Evolutionary conservation across 2,329 filamentous ascomycete species (phyloP), one percentile per base, ranked within the genome.

Genomic region (Alternaria solani): DNA sequence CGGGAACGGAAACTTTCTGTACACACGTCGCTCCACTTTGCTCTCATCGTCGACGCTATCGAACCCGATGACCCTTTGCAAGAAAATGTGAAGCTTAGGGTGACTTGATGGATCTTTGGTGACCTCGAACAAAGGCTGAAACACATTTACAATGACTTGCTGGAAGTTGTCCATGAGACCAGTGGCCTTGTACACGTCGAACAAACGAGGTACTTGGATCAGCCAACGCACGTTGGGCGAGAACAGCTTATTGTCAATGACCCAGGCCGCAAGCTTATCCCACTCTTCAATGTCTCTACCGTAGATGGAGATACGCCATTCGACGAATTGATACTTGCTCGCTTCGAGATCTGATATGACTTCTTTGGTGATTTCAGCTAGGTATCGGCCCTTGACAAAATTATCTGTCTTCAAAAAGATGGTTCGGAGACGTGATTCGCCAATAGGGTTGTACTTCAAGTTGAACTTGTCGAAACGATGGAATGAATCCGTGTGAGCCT

Each of bases 391-490:
- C 67, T 97, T 89, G 75, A 99, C 97, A 78, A 93, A 94, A 77
- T 99, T 99, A 80, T 99, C 95, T 9, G 95, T 99, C 82, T 99
- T 99, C 55, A 99, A 83, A 78, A 99, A 99, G 69, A 99, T 99
- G n/a, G 95, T 97, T 72, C 95, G 89, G 57, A 99, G 83, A 56
- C 95, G 89, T 43, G 95, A 98, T 80, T 99, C 95, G 51, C 95
- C 95, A 62, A 99, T 89, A 1, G 95, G 95, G 70, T 99, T 99
- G 77, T 99, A 99, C 78, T 99, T 99, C 57, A 99, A 84, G 77
- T 99, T 99, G 85, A 99, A 99, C 79, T 99, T 99, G 83, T 99
- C 95, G 76, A 99, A 99, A 4, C 95, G 92, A 80, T 99, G 95
- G 81, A 99, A 99, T 0, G 93, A 96, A 79, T 99, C 95, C 11